Base-by-base conservation (phyloP, 352 stramenopile genomes). In the Blastocystis sp. region DNA sequence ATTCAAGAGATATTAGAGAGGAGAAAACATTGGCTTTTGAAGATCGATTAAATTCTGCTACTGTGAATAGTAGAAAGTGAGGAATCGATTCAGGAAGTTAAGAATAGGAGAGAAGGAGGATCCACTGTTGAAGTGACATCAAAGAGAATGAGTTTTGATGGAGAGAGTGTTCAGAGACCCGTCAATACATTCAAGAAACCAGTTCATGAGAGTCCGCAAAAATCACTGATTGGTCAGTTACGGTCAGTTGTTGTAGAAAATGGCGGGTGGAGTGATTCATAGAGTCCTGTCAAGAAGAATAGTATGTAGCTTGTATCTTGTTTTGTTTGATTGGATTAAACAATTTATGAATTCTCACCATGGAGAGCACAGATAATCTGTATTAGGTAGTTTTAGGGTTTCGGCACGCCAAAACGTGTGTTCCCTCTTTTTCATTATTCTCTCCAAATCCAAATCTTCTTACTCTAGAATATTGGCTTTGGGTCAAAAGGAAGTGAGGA, bases 271-370 rank as follows among this genome's bases (percentile, higher is more conserved):
- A 66, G 30, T 69, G 22, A 81, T 4, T 27, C 42, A 22, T 84
- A 84, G 73, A 69, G 51, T 84, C 56, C 73, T 33, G 48, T 69
- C 24, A 84, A 84, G 73, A 44, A 44, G 6, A 24, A 33, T 77
- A 54, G 24, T 24, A 13, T 77, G 37, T 70, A 35, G 22, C 40
- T 33, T 70, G 60, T 48, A 70, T 33, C 13, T 70, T 70, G 60
- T 33, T 70, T 33, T 70, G 60, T 70, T 70, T 62, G 3, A 6
- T 62, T 48, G 40, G 40, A 48, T 48, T 2, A 48, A 48, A 48
- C 40, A 9, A 48, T 48, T 9, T 48, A 48, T 48, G n/a, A n/a
- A 48, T 9, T 48, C 40, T 48, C 40, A 48, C 9, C 40, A 48
- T 9, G 40, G 3, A 48, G 2, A 9, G 3, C 9, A 48, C 9